Base-by-base conservation (phyloP, 2,329 filamentous ascomycete genomes). In the Alternaria arborescens region DNA sequence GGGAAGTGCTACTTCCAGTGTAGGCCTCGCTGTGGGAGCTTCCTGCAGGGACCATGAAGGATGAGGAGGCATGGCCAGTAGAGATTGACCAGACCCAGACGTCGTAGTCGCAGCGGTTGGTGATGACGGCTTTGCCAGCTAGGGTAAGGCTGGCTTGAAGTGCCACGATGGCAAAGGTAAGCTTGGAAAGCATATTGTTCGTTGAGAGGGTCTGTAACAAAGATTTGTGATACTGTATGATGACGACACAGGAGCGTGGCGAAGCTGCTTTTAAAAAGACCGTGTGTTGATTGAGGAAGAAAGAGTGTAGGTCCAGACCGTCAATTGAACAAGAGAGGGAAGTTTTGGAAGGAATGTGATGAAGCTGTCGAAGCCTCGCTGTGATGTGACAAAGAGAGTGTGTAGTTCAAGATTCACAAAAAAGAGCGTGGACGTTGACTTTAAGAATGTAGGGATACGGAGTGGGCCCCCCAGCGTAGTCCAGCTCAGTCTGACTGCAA, bases 61-160 rank as follows among this genome's bases (percentile, higher is more conserved):
- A 51, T 8, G 36, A 32, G 1, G 63, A 59, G 14, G 38, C 46
- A 42, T 59, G 52, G 18, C 43, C 50, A 48, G 67, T 61, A 30
- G 65, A 61, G 28, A 72, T 63, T 20, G 64, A 66, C 65, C 68
- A 72, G 41, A 73, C 54, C 68, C 68, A 74, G 47, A 74, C 58
- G 57, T 74, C 71, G 60, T 71, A 70, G 28, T 52, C 14, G 53
- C 71, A 74, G 51, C 62, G 67, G 60, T 74, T 74, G 58, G 58
- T 61, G 52, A 74, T 50, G 47, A 72, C 57, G 40, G 67, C 68
- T 30, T 71, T 72, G 38, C 71, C 68, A 28, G 70, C 69, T 22
- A 60, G 38, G 36, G 60, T 62, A 44, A 71, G 58, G 40, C 62
- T 58, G 24, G 63, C 65, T 61, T 71, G 65, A 52, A 69, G 44